phyloP scores from a whole-genome alignment of 768 basidiomycete genomes.

The Xerocomellus dryophilus region DNA sequence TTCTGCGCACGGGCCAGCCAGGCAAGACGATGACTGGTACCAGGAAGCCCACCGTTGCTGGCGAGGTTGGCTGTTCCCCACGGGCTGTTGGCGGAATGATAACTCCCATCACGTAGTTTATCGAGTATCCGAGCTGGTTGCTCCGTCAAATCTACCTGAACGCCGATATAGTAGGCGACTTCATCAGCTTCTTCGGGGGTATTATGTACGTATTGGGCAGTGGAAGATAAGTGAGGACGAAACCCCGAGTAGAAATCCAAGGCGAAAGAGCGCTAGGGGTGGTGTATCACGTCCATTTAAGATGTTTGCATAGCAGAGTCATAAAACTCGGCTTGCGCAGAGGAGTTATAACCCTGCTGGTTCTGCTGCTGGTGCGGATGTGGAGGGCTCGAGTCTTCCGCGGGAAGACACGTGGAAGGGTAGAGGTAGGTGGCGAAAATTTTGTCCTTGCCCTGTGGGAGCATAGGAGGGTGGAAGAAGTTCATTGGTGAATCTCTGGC shows the following conservation, averaged over 20 bases:
- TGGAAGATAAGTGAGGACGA: not conserved
- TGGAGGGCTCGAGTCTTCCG: conserved; percentile 30
- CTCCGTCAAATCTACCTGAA: conserved; percentile 89
- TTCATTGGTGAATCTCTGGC: conserved; percentile 70
- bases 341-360: conserved; percentile 14
- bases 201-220: conserved; percentile 28
- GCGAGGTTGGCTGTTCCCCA: conserved; percentile 4
- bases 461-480: conserved; percentile 62
- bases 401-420: conserved; percentile 51
- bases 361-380: conserved; percentile 26
- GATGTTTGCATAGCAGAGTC: conserved; percentile 38
- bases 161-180: conserved; percentile 85
- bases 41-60: not conserved
- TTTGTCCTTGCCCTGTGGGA: conserved; percentile 61
- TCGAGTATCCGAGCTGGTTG: conserved; percentile 83
- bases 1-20: conserved; percentile 17
- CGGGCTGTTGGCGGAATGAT: conserved; percentile 50
- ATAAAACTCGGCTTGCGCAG: conserved; percentile 30
- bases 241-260: conserved; percentile 7
- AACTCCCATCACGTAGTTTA: conserved; percentile 77
- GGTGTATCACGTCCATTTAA: conserved; percentile 12
- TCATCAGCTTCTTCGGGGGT: conserved; percentile 58
- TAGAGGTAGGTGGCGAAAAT: conserved; percentile 54
- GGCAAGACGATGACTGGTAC: not conserved
- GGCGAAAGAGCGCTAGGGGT: not conserved